A percentile compares a stretch with the other conserved stretches of the same genome.
These are phyloP conservation scores for Candida sojae DNA, from an alignment of 1,139 yeast species.

Conservation along the genomic window DNA sequence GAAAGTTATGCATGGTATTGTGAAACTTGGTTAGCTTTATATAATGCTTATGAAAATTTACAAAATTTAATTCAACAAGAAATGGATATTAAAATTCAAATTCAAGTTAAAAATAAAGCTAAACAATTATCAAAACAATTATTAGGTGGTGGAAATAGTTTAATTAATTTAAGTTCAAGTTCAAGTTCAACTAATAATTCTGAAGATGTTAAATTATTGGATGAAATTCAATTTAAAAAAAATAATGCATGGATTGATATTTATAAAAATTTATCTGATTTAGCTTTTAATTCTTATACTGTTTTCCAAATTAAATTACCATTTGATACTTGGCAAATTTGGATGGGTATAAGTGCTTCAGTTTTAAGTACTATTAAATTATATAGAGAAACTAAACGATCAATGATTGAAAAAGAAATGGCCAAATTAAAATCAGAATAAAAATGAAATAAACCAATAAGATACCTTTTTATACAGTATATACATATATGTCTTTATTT, in stretches of 20 bases:
- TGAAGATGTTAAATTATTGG: slow-evolving; percentile 25
- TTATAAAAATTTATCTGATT: slow-evolving; percentile 42
- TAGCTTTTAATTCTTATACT: slow-evolving; percentile 45
- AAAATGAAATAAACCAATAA: no score
- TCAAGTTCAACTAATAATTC: slow-evolving; percentile 6
- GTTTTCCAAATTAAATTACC: slow-evolving; percentile 44
- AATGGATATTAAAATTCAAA: slow-evolving; percentile 40
- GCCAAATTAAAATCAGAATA: slow-evolving; percentile 9
- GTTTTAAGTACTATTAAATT: slow-evolving; percentile 40
- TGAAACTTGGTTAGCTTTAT: slow-evolving; percentile 57
- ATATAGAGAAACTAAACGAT: slow-evolving; percentile 41
- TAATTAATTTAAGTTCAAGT: background rate
- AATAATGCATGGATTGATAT: slow-evolving; percentile 43
- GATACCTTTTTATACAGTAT: no score
- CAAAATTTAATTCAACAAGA: slow-evolving; percentile 43
- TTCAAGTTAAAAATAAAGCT: slow-evolving; percentile 43
- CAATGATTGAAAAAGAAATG: slow-evolving; percentile 21
- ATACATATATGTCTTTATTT: background rate
- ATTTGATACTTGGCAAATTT: slow-evolving; percentile 46
- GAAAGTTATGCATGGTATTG: slow-evolving; percentile 67
- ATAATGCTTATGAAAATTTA: slow-evolving; percentile 45
- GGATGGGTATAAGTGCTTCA: slow-evolving; percentile 51
- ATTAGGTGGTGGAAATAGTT: slow-evolving; percentile 23
- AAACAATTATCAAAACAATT: slow-evolving; percentile 39
- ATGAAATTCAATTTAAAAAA: slow-evolving; percentile 40